These are phyloP conservation scores for Parastagonospora nodorum DNA, from an alignment of 2,329 filamentous ascomycete genomes.

Conservation along the genomic window DNA sequence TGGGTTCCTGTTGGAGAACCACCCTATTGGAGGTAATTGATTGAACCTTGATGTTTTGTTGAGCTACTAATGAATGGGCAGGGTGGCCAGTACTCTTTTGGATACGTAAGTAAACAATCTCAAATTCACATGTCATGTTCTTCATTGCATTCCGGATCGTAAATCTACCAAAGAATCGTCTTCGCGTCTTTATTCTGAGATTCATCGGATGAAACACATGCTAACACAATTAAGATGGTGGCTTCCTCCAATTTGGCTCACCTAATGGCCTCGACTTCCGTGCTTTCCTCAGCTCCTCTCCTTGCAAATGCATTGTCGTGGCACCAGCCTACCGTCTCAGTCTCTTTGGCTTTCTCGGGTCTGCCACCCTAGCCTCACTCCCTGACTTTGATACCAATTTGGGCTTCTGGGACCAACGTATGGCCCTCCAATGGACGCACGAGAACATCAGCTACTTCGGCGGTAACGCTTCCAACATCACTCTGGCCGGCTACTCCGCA, in stretches of 20 bases:
- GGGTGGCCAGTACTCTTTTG: slow-evolving; percentile 65
- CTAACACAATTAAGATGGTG: slow-evolving; percentile 49
- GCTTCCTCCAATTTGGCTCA: slow-evolving; percentile 62
- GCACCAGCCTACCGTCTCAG: slow-evolving; percentile 63
- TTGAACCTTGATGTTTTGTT: neutral
- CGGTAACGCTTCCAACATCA: slow-evolving; percentile 57
- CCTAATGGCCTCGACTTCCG: slow-evolving; percentile 55
- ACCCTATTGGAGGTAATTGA: slow-evolving; percentile 45
- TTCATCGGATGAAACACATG: too few relatives aligned
- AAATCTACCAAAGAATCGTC: too few relatives aligned
- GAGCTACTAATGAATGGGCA: slow-evolving; percentile 12
- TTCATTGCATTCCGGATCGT: too few relatives aligned
- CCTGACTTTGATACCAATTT: slow-evolving; percentile 51
- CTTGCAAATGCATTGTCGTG: slow-evolving; percentile 55
- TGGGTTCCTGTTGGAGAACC: slow-evolving; percentile 57
- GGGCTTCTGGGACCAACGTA: slow-evolving; percentile 63
- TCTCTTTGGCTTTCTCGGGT: slow-evolving; percentile 61
- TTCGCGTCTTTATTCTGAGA: slow-evolving; percentile 2
- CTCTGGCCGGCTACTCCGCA: slow-evolving; percentile 61
- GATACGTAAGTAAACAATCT: slow-evolving; percentile 52
- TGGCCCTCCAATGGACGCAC: slow-evolving; percentile 61
- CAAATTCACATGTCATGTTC: too few relatives aligned
- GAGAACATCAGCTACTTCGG: slow-evolving; percentile 59
- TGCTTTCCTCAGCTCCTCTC: slow-evolving; percentile 56
- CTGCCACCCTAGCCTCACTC: slow-evolving; percentile 50